Conservation (phyloP, 2,329 filamentous ascomycete species). For the Fusarium aywerte region DNA sequence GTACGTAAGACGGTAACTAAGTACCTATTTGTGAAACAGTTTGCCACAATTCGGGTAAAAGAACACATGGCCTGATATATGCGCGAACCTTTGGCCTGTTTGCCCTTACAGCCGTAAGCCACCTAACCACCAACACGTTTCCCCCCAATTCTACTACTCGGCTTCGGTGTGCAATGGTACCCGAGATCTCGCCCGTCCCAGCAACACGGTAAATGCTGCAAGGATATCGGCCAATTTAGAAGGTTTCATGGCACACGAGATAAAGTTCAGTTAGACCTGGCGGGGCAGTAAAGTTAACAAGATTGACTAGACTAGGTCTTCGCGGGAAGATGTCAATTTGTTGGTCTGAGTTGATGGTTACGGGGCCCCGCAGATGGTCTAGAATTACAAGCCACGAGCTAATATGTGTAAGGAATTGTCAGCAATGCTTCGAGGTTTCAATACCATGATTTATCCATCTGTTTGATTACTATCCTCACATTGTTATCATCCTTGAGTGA, state of each 20-base stretch:
- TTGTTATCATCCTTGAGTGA: no score
- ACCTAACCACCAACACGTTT: background rate
- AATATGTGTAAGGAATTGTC: background rate
- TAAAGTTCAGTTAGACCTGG: background rate
- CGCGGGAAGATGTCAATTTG: background rate
- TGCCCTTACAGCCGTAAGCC: background rate
- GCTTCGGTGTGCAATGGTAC: background rate
- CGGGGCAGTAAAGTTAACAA: conserved; percentile 1
- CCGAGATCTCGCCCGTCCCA: background rate
- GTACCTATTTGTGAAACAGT: background rate
- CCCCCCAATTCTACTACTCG: no score
- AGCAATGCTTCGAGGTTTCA: background rate
- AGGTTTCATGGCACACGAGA: background rate
- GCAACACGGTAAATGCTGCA: background rate
- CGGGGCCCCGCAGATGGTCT: conserved; percentile 37
- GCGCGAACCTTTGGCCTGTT: background rate
- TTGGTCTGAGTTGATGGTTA: background rate
- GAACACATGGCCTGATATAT: background rate
- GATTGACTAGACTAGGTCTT: background rate
- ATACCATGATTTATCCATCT: background rate
- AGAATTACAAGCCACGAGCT: conserved; percentile 19
- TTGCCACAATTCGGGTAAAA: background rate
- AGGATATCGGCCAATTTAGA: background rate
- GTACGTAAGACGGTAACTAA: no score
- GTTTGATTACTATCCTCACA: background rate